These are phyloP conservation scores for Lactifluus subvellereus DNA, from an alignment of 768 basidiomycete genomes.

Conservation along the genomic window DNA sequence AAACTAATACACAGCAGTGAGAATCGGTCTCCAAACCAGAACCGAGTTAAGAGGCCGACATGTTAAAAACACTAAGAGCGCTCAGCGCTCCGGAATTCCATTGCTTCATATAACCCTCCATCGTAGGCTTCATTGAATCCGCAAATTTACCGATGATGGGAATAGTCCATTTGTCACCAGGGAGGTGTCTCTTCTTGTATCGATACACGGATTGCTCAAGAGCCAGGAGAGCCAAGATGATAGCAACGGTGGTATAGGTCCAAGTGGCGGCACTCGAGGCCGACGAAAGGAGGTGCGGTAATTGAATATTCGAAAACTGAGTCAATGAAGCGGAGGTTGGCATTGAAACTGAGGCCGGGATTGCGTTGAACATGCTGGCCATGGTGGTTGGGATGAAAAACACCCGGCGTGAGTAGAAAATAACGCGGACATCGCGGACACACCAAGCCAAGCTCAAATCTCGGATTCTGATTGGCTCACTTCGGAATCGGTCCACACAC, in stretches of 20 bases:
- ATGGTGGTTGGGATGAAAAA: slow-evolving; percentile 25
- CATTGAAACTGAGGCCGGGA: slow-evolving; percentile 33
- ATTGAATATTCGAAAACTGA: slow-evolving; percentile 42
- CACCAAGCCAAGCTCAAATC: no score
- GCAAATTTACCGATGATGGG: slow-evolving; percentile 97
- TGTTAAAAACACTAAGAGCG: slow-evolving; percentile 94
- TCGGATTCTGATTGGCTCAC: slow-evolving; percentile 7
- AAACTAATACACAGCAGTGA: slow-evolving; percentile 52
- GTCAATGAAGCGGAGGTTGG: slow-evolving; percentile 41
- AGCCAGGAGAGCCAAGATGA: slow-evolving; percentile 69
- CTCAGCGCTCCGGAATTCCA: slow-evolving; percentile 89
- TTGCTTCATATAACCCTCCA: slow-evolving; percentile 88
- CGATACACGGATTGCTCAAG: slow-evolving; percentile 89
- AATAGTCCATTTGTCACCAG: slow-evolving; percentile 88
- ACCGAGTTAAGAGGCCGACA: slow-evolving; percentile 42
- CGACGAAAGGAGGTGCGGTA: slow-evolving; percentile 42
- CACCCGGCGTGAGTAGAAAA: no score
- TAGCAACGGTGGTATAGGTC: slow-evolving; percentile 62
- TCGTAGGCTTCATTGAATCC: slow-evolving; percentile 84
- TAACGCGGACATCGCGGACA: no score
- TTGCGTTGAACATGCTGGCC: slow-evolving; percentile 32
- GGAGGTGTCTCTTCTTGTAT: slow-evolving; percentile 81
- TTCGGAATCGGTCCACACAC: slow-evolving; percentile 17
- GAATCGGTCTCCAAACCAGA: slow-evolving; percentile 7
- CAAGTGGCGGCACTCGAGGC: slow-evolving; percentile 37